These are phyloP conservation scores for Gracilaria caudata DNA, from an alignment of 23 red algal species.

Conservation along the genomic window DNA sequence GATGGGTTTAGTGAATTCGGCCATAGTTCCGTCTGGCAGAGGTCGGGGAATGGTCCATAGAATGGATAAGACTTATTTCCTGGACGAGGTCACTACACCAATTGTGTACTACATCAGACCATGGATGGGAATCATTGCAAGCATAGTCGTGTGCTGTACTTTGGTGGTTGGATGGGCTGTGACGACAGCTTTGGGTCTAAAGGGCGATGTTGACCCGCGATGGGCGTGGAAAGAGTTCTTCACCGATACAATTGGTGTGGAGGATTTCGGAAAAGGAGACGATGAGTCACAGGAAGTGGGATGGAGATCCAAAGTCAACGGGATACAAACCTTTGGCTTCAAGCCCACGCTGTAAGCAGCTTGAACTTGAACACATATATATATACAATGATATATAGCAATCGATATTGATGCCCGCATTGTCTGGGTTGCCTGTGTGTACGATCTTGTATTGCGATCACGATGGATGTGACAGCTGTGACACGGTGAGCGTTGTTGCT, in stretches of 20 bases:
- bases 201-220: not conserved
- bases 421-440: too few species aligned
- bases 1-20: not conserved
- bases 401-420: too few species aligned
- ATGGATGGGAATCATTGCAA: not conserved
- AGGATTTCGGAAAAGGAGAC: not conserved
- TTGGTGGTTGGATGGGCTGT: not conserved
- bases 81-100: slow-evolving; percentile 9
- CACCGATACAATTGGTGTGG: not conserved
- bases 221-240: slow-evolving; percentile 39
- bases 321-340: too few species aligned
- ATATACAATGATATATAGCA: too few species aligned
- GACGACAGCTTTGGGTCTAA: not conserved
- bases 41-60: not conserved
- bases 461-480: too few species aligned
- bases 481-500: too few species aligned
- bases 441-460: too few species aligned
- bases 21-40: slow-evolving; percentile 13
- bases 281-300: not conserved
- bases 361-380: too few species aligned
- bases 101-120: slow-evolving; percentile 9
- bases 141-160: not conserved
- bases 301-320: too few species aligned
- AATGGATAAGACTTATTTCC: not conserved
- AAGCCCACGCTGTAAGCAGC: too few species aligned